Conservation (phyloP, 2,329 filamentous ascomycete species). For the Trichophyton simii region DNA sequence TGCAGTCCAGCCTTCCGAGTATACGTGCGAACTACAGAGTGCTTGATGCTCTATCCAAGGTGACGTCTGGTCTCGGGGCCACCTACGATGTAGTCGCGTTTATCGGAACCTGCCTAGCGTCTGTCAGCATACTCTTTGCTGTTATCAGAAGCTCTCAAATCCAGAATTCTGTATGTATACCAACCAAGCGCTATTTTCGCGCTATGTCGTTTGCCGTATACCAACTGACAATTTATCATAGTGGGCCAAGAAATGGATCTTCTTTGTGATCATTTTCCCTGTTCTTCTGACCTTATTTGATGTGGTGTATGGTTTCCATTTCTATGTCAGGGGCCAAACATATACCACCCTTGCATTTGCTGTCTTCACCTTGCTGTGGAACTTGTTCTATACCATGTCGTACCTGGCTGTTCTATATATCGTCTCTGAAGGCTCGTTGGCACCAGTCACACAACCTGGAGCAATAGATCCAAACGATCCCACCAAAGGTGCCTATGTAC, state of each 20-base stretch:
- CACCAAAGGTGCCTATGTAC: background rate
- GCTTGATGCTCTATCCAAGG: background rate
- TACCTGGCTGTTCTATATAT: background rate
- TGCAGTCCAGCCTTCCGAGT: background rate
- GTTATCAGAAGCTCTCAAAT: background rate
- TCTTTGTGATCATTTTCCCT: background rate
- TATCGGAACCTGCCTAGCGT: background rate
- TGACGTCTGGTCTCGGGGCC: background rate
- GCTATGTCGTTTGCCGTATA: background rate
- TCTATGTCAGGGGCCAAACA: background rate
- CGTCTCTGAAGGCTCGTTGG: background rate
- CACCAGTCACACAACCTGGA: background rate
- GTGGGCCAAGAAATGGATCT: constrained; percentile 3
- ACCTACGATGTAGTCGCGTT: background rate
- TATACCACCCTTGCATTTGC: background rate
- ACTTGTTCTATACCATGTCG: background rate
- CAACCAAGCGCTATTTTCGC: too few species aligned
- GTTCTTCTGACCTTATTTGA: background rate
- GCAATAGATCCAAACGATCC: background rate
- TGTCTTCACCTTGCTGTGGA: background rate
- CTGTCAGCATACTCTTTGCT: background rate
- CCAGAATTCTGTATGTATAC: background rate
- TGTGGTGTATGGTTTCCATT: background rate
- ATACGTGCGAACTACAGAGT: background rate
- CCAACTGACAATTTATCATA: background rate